Evolutionary conservation across 768 basidiomycete species (phyloP).

Genomic region (Mycena metata): DNA sequence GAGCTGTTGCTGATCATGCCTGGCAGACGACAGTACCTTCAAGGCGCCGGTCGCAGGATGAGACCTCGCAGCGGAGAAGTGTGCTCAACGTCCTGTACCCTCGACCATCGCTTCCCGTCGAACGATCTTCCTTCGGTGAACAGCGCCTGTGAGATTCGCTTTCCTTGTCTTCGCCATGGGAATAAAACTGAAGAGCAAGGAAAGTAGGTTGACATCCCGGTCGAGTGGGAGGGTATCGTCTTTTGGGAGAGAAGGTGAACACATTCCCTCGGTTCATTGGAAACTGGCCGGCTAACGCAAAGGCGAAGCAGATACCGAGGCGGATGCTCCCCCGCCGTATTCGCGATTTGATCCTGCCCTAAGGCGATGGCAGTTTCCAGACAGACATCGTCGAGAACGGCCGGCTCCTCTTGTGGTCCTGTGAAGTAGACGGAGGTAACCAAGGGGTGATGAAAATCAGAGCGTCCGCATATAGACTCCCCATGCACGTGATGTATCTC

Average conservation of each 20-base stretch:
- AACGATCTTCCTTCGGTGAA: background rate
- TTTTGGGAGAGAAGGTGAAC: background rate
- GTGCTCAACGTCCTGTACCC: conserved; percentile 24
- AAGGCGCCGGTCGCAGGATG: conserved; percentile 17
- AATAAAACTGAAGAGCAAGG: background rate
- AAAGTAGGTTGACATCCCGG: background rate
- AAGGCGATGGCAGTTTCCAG: conserved; percentile 22
- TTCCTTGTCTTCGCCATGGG: background rate
- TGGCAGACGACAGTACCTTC: conserved; percentile 16
- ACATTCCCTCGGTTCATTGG: background rate
- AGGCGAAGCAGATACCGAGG: background rate
- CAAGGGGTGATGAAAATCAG: too few relatives aligned
- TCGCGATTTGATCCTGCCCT: conserved; percentile 44
- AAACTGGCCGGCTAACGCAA: background rate
- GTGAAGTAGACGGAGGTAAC: too few relatives aligned
- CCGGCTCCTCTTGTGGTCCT: conserved; percentile 4
- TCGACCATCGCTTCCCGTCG: conserved; percentile 10
- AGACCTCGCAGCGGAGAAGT: conserved; percentile 17
- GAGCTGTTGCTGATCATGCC: background rate
- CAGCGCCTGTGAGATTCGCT: background rate
- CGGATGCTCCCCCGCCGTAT: conserved; percentile 41
- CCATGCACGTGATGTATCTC: too few relatives aligned
- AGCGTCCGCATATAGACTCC: too few relatives aligned
- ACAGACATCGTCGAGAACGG: conserved; percentile 3
- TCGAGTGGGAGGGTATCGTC: background rate